A percentile compares a stretch with the other conserved stretches of the same genome.
phyloP scores from a whole-genome alignment of 192 early-diverging fungal species.

The Diversispora eburnea region DNA sequence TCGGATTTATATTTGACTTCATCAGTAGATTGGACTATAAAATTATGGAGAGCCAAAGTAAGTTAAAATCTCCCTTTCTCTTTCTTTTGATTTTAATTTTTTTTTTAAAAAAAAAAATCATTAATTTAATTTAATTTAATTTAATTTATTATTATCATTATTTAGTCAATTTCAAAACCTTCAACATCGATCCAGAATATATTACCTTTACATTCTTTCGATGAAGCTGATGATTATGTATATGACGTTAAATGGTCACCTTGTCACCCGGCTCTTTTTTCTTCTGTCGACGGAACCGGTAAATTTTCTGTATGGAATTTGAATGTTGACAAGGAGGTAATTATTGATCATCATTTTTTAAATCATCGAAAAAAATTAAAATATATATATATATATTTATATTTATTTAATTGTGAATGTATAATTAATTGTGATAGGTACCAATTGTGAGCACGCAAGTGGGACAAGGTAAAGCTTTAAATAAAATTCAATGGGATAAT shows the following conservation, averaged over 20 bases:
- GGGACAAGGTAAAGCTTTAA: conserved; percentile 71
- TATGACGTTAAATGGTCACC: conserved; percentile 98
- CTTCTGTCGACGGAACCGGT: conserved; percentile 84
- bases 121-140: not conserved
- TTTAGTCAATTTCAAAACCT: conserved; percentile 48
- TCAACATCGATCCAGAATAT: conserved; percentile 49
- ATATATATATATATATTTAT: too few relatives aligned
- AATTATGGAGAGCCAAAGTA: conserved; percentile 84
- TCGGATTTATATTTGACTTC: conserved; percentile 88
- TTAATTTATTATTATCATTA: not conserved
- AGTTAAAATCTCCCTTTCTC: not conserved
- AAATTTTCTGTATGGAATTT: conserved; percentile 92
- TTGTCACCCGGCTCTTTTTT: conserved; percentile 92
- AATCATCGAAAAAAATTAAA: not conserved
- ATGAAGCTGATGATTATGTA: conserved; percentile 92
- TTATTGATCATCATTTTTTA: too few relatives aligned
- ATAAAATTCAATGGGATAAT: conserved; percentile 94
- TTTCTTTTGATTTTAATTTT: too few relatives aligned
- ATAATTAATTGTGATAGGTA: conserved; percentile 33
- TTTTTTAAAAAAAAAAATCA: not conserved
- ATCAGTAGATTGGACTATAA: conserved; percentile 96
- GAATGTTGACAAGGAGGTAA: conserved; percentile 82
- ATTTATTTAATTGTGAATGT: not conserved
- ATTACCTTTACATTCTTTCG: conserved; percentile 79
- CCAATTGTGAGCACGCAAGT: conserved; percentile 56